Evolutionary conservation across 495 filamentous ascomycete genomes (phyloP).

Genomic region (Aspergillus olivimuriae): DNA sequence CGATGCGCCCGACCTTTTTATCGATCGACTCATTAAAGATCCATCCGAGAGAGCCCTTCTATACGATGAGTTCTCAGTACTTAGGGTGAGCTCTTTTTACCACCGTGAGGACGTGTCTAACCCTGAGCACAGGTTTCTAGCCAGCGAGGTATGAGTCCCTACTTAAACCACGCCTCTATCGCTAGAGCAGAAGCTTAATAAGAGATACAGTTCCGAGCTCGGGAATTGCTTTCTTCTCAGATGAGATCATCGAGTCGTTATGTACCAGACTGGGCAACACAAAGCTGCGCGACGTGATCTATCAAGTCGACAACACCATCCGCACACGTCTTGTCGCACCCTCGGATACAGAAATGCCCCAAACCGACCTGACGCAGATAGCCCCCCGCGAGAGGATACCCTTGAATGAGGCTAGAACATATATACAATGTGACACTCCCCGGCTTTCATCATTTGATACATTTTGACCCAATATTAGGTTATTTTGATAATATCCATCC

Average conservation of each 20-base stretch:
- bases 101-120: background rate
- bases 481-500: constrained; percentile 7
- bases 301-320: constrained; percentile 5
- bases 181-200: background rate
- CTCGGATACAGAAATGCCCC: constrained; percentile 1
- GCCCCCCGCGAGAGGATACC: background rate
- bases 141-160: constrained; percentile 1
- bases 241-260: constrained; percentile 3
- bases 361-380: background rate
- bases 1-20: constrained; percentile 1
- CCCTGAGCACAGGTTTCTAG: background rate
- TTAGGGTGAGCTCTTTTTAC: background rate
- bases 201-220: constrained; percentile 4
- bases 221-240: constrained; percentile 6
- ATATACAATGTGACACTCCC: background rate
- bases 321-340: constrained; percentile 1
- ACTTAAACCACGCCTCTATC: too few relatives aligned
- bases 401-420: background rate
- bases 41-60: constrained; percentile 2
- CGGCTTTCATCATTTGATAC: background rate
- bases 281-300: background rate
- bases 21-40: constrained; percentile 3
- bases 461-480: background rate
- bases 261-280: constrained; percentile 1
- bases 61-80: constrained; percentile 6